A percentile compares a stretch with the other conserved stretches of the same genome.
These are phyloP conservation scores for Claviceps capensis DNA, from an alignment of 2,329 filamentous ascomycete genomes.

Conservation along the genomic window DNA sequence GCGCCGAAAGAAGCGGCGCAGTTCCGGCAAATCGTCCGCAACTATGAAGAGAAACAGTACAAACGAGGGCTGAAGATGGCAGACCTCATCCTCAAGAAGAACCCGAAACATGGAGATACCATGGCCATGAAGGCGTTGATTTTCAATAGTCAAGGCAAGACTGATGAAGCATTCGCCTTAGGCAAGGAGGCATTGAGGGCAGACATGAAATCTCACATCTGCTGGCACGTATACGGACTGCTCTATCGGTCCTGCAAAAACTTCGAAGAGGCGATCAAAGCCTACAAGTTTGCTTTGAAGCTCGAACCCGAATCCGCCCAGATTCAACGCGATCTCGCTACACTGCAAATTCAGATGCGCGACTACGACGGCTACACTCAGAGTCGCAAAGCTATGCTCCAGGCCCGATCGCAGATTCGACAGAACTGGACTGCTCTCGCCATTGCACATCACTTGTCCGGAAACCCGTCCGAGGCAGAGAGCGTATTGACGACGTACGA, in stretches of 20 bases:
- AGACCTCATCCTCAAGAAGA: conserved; percentile 91
- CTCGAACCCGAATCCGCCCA: conserved; percentile 90
- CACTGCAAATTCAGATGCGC: conserved; percentile 90
- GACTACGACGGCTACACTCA: conserved; percentile 90
- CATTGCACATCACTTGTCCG: conserved; percentile 82
- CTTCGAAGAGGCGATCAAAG: conserved; percentile 97
- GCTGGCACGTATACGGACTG: conserved; percentile 97
- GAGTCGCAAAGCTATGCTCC: conserved; percentile 77
- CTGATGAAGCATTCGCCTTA: conserved; percentile 84
- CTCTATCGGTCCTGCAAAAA: conserved; percentile 92
- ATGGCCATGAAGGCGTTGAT: conserved; percentile 98
- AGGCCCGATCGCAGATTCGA: conserved; percentile 64
- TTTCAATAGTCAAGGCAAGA: conserved; percentile 81
- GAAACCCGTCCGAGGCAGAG: conserved; percentile 74
- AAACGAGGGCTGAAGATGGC: conserved; percentile 88
- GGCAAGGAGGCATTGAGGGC: conserved; percentile 86
- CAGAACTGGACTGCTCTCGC: conserved; percentile 98
- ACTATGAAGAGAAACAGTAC: conserved; percentile 98
- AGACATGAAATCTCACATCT: conserved; percentile 98
- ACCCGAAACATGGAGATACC: conserved; percentile 92
- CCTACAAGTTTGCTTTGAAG: conserved; percentile 88
- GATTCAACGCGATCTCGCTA: conserved; percentile 85
- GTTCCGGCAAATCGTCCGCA: conserved; percentile 87
- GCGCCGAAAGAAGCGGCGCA: conserved; percentile 83
- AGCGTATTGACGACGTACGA: conserved; percentile 86